These are phyloP conservation scores for Cladophialophora chaetospira DNA, from an alignment of 2,329 filamentous ascomycete species.

Conservation along the genomic window DNA sequence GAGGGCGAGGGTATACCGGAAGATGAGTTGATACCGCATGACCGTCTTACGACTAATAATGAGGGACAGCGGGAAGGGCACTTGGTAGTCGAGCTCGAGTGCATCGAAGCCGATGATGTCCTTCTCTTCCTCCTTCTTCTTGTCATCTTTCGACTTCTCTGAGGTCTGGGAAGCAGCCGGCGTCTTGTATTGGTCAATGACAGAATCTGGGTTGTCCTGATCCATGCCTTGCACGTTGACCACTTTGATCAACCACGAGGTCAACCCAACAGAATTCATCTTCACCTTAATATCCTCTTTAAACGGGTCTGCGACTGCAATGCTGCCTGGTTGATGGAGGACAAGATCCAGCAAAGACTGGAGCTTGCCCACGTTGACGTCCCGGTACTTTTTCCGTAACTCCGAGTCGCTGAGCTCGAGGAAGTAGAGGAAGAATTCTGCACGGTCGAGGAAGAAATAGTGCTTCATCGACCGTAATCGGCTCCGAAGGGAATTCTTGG, in stretches of 20 bases:
- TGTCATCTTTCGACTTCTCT: conserved; percentile 61
- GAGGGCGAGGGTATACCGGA: conserved; percentile 87
- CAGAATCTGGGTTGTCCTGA: conserved; percentile 67
- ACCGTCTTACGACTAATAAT: conserved; percentile 96
- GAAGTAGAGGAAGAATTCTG: conserved; percentile 98
- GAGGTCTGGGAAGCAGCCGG: conserved; percentile 53
- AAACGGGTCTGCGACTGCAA: conserved; percentile 91
- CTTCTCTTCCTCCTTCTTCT: conserved; percentile 83
- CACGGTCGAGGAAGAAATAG: conserved; percentile 98
- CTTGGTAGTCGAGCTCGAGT: conserved; percentile 87
- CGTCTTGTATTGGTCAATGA: conserved; percentile 71
- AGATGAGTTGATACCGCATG: conserved; percentile 94
- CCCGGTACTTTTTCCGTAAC: conserved; percentile 82
- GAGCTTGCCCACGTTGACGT: conserved; percentile 87
- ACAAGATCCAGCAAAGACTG: conserved; percentile 96
- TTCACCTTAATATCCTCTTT: conserved; percentile 98
- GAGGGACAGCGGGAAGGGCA: conserved; percentile 92
- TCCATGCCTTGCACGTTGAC: conserved; percentile 96
- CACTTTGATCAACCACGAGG: conserved; percentile 91
- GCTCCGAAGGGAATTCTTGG: conserved; percentile 85
- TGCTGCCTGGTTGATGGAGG: conserved; percentile 90
- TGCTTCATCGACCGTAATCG: conserved; percentile 90
- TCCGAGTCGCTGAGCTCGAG: conserved; percentile 88
- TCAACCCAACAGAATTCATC: conserved; percentile 93
- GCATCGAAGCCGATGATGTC: conserved; percentile 89